These are phyloP conservation scores for Phaeosphaeriaceae sp. DNA, from an alignment of 2,329 filamentous ascomycete genomes.

Conservation along the genomic window DNA sequence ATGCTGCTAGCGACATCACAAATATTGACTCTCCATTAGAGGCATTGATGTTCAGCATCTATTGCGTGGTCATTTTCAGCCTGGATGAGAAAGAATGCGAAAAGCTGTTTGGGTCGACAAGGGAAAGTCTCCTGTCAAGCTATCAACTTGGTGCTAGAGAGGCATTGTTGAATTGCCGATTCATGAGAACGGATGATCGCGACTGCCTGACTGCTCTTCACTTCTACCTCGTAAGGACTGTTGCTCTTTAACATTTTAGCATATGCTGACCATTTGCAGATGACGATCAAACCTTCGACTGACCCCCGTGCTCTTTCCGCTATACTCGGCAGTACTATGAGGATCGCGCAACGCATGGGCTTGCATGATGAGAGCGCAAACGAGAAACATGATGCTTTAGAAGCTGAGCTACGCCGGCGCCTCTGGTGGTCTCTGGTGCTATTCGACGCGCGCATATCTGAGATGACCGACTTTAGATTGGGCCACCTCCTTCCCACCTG, in stretches of 20 bases:
- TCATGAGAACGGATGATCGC: conserved; percentile 61
- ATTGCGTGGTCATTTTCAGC: conserved; percentile 51
- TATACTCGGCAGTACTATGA: conserved; percentile 63
- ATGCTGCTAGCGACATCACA: conserved; percentile 63
- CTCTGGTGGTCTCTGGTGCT: conserved; percentile 68
- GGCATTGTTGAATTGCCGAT: conserved; percentile 65
- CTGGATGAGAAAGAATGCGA: conserved; percentile 64
- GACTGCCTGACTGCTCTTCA: conserved; percentile 61
- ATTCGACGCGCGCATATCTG: conserved; percentile 62
- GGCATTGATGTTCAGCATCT: conserved; percentile 54
- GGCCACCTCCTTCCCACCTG: conserved; percentile 53
- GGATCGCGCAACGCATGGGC: conserved; percentile 67
- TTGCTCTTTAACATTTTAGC: neutral
- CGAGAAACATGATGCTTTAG: conserved; percentile 60
- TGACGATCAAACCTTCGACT: conserved; percentile 59
- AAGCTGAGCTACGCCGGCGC: conserved; percentile 66
- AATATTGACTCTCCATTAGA: conserved; percentile 63
- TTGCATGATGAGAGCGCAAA: conserved; percentile 64
- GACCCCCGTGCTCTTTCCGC: conserved; percentile 60
- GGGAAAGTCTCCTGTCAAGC: conserved; percentile 59
- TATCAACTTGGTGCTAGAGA: conserved; percentile 69
- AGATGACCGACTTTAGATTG: conserved; percentile 61
- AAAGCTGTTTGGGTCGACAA: conserved; percentile 59
- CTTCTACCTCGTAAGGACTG: conserved; percentile 57
- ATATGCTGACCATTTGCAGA: conserved; percentile 50